phyloP scores from a whole-genome alignment of 75 land plant genomes.

The Isoetes taiwanensis region DNA sequence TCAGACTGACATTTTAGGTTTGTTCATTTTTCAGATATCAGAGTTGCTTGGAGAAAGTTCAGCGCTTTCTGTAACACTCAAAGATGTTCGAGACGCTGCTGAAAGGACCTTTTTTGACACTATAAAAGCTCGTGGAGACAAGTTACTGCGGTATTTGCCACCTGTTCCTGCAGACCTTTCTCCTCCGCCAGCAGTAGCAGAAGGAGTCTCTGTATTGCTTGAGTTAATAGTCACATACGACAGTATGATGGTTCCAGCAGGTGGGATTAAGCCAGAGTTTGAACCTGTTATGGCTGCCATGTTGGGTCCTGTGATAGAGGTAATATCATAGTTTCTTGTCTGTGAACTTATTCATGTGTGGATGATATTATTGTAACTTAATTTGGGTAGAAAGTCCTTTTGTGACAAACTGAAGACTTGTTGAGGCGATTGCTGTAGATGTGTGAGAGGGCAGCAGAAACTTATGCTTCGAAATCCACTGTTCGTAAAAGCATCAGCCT shows the following conservation, averaged over 20 bases:
- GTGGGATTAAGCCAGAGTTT: slow-evolving; percentile 68
- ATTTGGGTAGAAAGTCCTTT: not conserved
- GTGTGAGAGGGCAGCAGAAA: slow-evolving; percentile 90
- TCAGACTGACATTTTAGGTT: not conserved
- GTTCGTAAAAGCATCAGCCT: slow-evolving; percentile 37
- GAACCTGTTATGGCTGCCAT: slow-evolving; percentile 77
- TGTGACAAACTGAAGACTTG: not conserved
- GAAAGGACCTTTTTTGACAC: slow-evolving; percentile 82
- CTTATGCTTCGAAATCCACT: slow-evolving; percentile 56
- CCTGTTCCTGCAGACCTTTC: slow-evolving; percentile 86
- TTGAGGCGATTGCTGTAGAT: slow-evolving; percentile 33
- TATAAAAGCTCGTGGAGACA: slow-evolving; percentile 73
- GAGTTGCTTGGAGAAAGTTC: slow-evolving; percentile 81
- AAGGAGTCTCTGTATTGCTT: slow-evolving; percentile 62
- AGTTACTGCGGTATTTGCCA: slow-evolving; percentile 70
- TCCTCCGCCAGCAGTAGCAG: slow-evolving; percentile 85
- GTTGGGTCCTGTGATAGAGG: slow-evolving; percentile 83
- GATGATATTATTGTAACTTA: not conserved
- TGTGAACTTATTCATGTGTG: not conserved
- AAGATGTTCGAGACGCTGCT: slow-evolving; percentile 70
- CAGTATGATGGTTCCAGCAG: slow-evolving; percentile 85
- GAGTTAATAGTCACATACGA: slow-evolving; percentile 74
- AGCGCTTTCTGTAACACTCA: slow-evolving; percentile 65
- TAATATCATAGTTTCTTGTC: slow-evolving; percentile 5
- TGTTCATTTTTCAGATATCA: slow-evolving; percentile 36